A percentile compares a stretch with the other conserved stretches of the same genome.
Evolutionary conservation across 2,329 filamentous ascomycete species (phyloP).

Genomic region (Amylocarpus encephaloides): DNA sequence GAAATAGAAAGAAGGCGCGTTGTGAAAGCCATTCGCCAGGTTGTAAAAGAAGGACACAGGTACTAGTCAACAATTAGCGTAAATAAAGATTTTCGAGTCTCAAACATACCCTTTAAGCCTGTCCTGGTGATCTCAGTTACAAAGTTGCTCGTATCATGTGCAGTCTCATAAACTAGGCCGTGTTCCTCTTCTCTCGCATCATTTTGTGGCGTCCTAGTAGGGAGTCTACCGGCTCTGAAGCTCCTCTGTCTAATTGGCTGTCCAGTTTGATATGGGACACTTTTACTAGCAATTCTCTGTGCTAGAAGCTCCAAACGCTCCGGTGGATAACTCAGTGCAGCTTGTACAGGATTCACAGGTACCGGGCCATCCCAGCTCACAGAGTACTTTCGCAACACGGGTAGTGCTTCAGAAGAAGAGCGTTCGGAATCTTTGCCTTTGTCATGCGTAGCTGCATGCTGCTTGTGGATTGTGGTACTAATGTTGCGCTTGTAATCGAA

Average conservation of each 20-base stretch:
- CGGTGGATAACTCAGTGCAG: slow-evolving; percentile 11
- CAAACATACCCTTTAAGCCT: slow-evolving; percentile 11
- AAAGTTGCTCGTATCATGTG: slow-evolving; percentile 19
- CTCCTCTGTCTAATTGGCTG: slow-evolving; percentile 9
- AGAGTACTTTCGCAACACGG: background rate
- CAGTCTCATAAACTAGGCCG: slow-evolving; percentile 15
- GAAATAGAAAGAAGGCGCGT: slow-evolving; percentile 57
- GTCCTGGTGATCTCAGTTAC: slow-evolving; percentile 12
- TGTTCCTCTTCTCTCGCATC: slow-evolving; percentile 12
- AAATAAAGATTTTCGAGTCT: background rate
- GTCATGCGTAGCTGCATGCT: background rate
- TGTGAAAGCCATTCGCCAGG: slow-evolving; percentile 63
- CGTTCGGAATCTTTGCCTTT: background rate
- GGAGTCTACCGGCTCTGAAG: background rate
- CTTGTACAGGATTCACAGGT: slow-evolving; percentile 13
- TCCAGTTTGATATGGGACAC: slow-evolving; percentile 1
- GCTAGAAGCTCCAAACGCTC: slow-evolving; percentile 19
- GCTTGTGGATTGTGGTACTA: slow-evolving; percentile 11
- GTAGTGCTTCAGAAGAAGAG: background rate
- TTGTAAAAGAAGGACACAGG: slow-evolving; percentile 47
- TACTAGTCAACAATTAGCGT: slow-evolving; percentile 1
- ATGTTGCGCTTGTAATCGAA: slow-evolving; percentile 16
- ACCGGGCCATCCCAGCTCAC: slow-evolving; percentile 9
- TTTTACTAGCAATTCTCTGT: slow-evolving; percentile 19
- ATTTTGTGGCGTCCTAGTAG: background rate